Base-by-base conservation (phyloP, 2,329 filamentous ascomycete species). In the Botrytis pseudocinerea region DNA sequence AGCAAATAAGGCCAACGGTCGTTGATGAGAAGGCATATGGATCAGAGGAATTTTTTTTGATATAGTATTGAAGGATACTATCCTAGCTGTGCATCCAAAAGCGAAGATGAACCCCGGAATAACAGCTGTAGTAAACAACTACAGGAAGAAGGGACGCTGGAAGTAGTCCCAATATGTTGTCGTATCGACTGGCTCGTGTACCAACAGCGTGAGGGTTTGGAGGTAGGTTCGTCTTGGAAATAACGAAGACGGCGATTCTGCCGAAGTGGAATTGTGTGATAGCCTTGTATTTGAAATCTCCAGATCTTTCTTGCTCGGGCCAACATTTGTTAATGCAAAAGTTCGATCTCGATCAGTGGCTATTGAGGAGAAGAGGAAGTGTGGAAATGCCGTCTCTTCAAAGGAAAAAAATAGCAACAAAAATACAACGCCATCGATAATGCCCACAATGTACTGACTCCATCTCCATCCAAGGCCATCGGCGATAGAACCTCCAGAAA, bases 1-100 rank as follows among this genome's bases (percentile, higher is more conserved):
- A 75, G 32, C 80, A 83, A 9, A 80, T 78, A 32, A 77, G 78
- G 16, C 77, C 25, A 54, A 71, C 70, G 4, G 65, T 46, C 14
- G 71, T 74, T 25, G 75, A 72, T 12, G 70, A 74, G 42, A 63
- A 74, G 16, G 73, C 71, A 44, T 74, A 75, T 16, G 71, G 75
- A 7, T 70, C 48, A 54, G 48, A 54, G 48, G 25, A 54, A n/a
- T n/a, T n/a, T n/a, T n/a, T n/a, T n/a, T 25, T 54, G 48, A 54
- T 54, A 54, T 25, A 16, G 48, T 54, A 54, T 54, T 54, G 48
- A 54, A 54, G 48, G 48, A 54, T n/a, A n/a, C 25, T 54, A 54
- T 54, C 4, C 48, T 12, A 16, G 48, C 48, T 54, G 48, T 54
- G 48, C 48, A 54, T 54, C n/a, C 51, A 54, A 54, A 54, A 28